phyloP scores from a whole-genome alignment of 805 yeast species.

The Yamadazyma scolyti region DNA sequence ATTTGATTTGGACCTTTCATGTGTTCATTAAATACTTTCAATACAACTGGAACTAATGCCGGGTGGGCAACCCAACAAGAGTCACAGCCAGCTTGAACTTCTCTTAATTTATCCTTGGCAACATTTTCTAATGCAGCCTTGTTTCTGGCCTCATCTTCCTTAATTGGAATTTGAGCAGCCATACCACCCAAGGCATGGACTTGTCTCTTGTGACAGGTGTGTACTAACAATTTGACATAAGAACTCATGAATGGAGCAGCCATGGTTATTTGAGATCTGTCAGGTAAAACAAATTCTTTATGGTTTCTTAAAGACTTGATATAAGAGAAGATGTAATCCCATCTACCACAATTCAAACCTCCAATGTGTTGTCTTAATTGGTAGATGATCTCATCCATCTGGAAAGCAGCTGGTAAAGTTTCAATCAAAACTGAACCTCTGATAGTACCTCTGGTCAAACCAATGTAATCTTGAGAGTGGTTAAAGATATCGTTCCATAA shows the following conservation, averaged over 20 bases:
- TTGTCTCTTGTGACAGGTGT: conserved; percentile 71
- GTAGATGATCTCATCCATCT: conserved; percentile 79
- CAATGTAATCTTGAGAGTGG: conserved; percentile 69
- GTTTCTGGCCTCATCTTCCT: conserved; percentile 62
- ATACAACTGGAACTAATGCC: conserved; percentile 70
- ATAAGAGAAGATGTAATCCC: conserved; percentile 84
- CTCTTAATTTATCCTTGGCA: conserved; percentile 70
- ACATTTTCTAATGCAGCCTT: conserved; percentile 68
- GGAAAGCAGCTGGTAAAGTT: conserved; percentile 82
- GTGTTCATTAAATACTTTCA: conserved; percentile 66
- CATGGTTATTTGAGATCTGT: conserved; percentile 78
- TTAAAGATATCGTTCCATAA: conserved; percentile 80
- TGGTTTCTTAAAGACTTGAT: conserved; percentile 72
- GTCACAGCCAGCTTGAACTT: conserved; percentile 76
- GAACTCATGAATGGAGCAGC: conserved; percentile 76
- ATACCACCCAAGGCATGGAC: conserved; percentile 89
- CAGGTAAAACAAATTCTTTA: conserved; percentile 67
- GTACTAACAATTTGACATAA: conserved; percentile 68
- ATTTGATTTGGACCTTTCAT: conserved; percentile 85
- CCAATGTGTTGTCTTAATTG: conserved; percentile 74
- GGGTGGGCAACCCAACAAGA: conserved; percentile 92
- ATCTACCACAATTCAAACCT: conserved; percentile 84
- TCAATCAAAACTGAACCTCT: conserved; percentile 81
- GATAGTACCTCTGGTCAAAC: conserved; percentile 70
- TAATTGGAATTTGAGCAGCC: conserved; percentile 87